Base-by-base conservation (phyloP, 805 yeast genomes). In the Grigorovia jiainica region DNA sequence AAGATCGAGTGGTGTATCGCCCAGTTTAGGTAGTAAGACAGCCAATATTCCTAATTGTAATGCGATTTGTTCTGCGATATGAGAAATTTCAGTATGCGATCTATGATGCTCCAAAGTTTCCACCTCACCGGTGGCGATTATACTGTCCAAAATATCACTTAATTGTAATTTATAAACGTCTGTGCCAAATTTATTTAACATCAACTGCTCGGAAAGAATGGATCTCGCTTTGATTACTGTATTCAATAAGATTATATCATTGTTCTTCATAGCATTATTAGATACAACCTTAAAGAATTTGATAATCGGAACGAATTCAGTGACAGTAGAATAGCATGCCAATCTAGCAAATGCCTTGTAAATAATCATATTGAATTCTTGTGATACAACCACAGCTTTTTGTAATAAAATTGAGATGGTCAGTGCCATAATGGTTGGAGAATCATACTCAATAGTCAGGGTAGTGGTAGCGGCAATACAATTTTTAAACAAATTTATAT, bases 391-490 rank as follows among this genome's bases (percentile, higher is more conserved):
- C 40, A 58, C 68, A 5, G 79, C 67, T 54, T 87, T 89, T 57
- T 89, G 97, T 11, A 85, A 76, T 43, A 92, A 68, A 31, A 92
- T 78, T 0, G 95, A 81, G 11, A 85, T 78, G 0, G 94, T 79
- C 48, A 92, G 70, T 3, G 83, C 79, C 15, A 83, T 76, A 24
- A 90, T 82, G 15, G 84, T 73, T 43, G 76, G 78, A 48, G 83
- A 92, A 35, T 75, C 71, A 52, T 84, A 82, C 25, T 70, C 68
- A 21, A 75, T 71, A 0, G 89, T 77, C 32, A 89, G 73, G 38
- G 78, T 78, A 35, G 78, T 71, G 7, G 81, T 73, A 0, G 94
- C 79, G 7, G 75, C 70, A 16, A 87, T 73, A 21, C 87, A 78
- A 55, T 87, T 85, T 44, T 73, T 70, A 56, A 78, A 79, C 20